Evolutionary conservation across 805 yeast genomes (phyloP).

Genomic region (Teunomyces pallodes): DNA sequence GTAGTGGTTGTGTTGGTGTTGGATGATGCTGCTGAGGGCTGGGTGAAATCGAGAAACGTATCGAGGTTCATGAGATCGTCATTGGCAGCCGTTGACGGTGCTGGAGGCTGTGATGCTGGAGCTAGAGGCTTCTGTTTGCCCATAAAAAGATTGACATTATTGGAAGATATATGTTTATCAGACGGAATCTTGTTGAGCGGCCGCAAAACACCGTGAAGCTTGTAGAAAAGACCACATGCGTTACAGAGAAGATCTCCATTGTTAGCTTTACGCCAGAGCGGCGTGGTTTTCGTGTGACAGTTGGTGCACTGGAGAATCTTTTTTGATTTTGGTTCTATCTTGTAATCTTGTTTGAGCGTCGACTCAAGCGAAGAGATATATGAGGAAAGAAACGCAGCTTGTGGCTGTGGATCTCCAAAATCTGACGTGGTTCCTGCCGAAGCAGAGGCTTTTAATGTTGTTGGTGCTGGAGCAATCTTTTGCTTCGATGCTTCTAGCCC

Average conservation of each 20-base stretch:
- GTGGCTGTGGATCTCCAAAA: background rate
- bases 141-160: conserved; percentile 3
- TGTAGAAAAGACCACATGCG: conserved; percentile 46
- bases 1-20: background rate
- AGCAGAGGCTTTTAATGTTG: conserved; percentile 3
- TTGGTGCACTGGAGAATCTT: conserved; percentile 34
- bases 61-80: conserved; percentile 16
- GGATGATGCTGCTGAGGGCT: background rate
- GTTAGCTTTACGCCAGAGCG: conserved; percentile 43
- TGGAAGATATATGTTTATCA: background rate
- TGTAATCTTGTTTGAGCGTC: conserved; percentile 29
- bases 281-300: conserved; percentile 44
- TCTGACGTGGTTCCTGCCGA: conserved; percentile 1
- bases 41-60: conserved; percentile 14
- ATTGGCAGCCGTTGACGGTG: background rate
- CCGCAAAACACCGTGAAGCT: conserved; percentile 44
- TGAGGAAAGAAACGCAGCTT: conserved; percentile 26
- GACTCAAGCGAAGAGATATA: conserved; percentile 40
- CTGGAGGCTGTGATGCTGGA: too few species aligned
- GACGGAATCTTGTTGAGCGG: conserved; percentile 27
- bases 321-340: conserved; percentile 3
- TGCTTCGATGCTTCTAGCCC: background rate
- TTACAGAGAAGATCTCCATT: conserved; percentile 44
- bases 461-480: conserved; percentile 2
- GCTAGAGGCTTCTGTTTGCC: background rate